These are phyloP conservation scores for Zancudomyces culisetae DNA, from an alignment of 371 early-diverging fungal species.

Conservation along the genomic window DNA sequence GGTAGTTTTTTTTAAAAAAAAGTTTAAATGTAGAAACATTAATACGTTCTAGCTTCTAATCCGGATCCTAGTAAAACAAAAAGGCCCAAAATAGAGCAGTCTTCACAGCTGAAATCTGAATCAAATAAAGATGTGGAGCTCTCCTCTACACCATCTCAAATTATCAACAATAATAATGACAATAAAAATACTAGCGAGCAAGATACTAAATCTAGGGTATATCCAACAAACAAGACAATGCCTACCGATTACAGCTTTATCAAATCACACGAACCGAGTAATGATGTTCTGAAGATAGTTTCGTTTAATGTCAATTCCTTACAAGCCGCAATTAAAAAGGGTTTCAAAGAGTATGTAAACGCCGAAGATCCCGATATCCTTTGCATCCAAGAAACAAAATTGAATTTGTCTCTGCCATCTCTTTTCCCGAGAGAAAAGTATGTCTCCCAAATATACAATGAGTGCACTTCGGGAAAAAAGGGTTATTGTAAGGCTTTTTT, in stretches of 20 bases:
- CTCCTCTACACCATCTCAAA: no score
- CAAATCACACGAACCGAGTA: constrained; percentile 23
- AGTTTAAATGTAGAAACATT: no score
- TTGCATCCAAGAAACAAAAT: constrained; percentile 74
- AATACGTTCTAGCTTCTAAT: no score
- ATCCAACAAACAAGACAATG: constrained; percentile 38
- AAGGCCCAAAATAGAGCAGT: no score
- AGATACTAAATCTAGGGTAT: no score
- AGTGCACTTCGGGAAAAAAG: constrained; percentile 45
- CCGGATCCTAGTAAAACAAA: no score
- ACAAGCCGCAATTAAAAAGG: constrained; percentile 55
- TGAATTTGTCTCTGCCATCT: constrained; percentile 31
- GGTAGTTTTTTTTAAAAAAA: no score
- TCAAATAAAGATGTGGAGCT: no score
- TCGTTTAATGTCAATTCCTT: constrained; percentile 69
- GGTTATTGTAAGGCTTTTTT: constrained; percentile 58
- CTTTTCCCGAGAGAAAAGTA: constrained; percentile 35
- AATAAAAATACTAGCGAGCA: no score
- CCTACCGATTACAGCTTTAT: constrained; percentile 31
- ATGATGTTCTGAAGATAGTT: constrained; percentile 42
- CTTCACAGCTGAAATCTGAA: no score
- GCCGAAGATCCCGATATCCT: constrained; percentile 72
- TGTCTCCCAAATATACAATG: constrained; percentile 48
- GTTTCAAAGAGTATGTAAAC: constrained; percentile 48
- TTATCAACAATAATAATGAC: no score